These are phyloP conservation scores for Sporopachydermia cereana DNA, from an alignment of 1,139 yeast species.

Conservation along the genomic window DNA sequence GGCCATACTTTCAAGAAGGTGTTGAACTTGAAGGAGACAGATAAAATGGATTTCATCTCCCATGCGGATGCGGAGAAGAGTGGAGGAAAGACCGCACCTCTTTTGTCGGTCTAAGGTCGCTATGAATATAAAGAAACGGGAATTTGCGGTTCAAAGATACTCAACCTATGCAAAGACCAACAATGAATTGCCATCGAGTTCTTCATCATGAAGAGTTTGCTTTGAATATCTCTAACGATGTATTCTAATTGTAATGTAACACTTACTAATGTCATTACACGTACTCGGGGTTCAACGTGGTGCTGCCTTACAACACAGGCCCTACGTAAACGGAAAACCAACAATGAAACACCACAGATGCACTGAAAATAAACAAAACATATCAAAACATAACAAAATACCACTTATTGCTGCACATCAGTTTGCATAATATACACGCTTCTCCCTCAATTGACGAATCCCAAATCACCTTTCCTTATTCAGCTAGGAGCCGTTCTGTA, in stretches of 20 bases:
- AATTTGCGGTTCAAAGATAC: not conserved
- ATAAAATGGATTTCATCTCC: slow-evolving; percentile 63
- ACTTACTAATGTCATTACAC: too few relatives aligned
- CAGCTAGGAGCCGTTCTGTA: not conserved
- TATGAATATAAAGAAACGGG: not conserved
- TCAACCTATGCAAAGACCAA: not conserved
- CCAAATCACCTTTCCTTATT: not conserved
- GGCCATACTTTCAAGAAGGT: slow-evolving; percentile 83
- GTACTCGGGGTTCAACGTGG: not conserved
- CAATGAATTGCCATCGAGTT: not conserved
- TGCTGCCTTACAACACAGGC: too few relatives aligned
- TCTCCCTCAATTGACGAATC: not conserved
- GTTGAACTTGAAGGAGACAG: slow-evolving; percentile 54
- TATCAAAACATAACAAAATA: not conserved
- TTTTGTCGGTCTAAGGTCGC: slow-evolving; percentile 3
- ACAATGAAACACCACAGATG: too few relatives aligned
- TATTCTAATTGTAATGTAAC: not conserved
- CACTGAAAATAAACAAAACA: too few relatives aligned
- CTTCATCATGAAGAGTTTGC: not conserved
- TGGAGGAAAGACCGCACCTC: slow-evolving; percentile 2
- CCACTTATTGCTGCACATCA: not conserved
- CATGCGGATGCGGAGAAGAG: slow-evolving; percentile 41
- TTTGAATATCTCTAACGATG: not conserved
- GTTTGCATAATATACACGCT: not conserved
- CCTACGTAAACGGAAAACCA: too few relatives aligned